Evolutionary conservation across 148 eudicot species (phyloP).

Genomic region (Talinum fruticosum): DNA sequence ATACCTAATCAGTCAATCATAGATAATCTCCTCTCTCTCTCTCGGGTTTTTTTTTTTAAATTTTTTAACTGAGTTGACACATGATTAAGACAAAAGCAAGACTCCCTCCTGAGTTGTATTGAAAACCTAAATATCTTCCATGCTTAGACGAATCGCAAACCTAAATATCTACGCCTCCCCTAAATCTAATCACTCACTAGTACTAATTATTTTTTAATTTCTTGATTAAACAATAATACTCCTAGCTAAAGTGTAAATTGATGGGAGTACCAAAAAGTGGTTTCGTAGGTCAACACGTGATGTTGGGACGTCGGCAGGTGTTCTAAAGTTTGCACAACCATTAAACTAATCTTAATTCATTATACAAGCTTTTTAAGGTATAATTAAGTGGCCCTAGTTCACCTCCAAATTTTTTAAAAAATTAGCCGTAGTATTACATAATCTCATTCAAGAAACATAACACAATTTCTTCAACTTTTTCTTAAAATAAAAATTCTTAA

Average conservation of each 20-base stretch:
- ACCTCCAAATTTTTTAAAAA: too few relatives aligned
- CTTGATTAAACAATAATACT: not conserved
- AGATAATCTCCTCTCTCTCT: too few relatives aligned
- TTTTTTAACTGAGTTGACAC: constrained; percentile 2
- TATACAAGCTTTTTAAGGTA: too few relatives aligned
- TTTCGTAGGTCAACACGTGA: not conserved
- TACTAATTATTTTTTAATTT: not conserved
- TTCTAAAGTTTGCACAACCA: not conserved
- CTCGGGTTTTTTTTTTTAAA: too few relatives aligned
- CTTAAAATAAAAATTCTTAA: too few relatives aligned
- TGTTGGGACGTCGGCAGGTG: constrained; percentile 12
- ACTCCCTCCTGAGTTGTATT: not conserved
- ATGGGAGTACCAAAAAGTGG: not conserved
- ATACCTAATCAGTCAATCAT: constrained; percentile 10
- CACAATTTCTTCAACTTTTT: too few relatives aligned
- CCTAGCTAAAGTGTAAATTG: not conserved
- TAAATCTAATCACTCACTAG: not conserved
- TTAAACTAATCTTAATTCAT: not conserved
- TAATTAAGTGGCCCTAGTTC: too few relatives aligned
- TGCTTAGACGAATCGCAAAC: not conserved
- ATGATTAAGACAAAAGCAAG: not conserved
- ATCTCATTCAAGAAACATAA: too few relatives aligned
- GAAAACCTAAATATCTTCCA: not conserved
- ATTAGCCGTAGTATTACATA: too few relatives aligned
- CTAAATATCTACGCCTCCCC: not conserved